Percentiles rank a stretch among this genome's conserved stretches.
Evolutionary conservation across 2,329 filamentous ascomycete species (phyloP).

Genomic region (Aspergillus novoparasiticus): DNA sequence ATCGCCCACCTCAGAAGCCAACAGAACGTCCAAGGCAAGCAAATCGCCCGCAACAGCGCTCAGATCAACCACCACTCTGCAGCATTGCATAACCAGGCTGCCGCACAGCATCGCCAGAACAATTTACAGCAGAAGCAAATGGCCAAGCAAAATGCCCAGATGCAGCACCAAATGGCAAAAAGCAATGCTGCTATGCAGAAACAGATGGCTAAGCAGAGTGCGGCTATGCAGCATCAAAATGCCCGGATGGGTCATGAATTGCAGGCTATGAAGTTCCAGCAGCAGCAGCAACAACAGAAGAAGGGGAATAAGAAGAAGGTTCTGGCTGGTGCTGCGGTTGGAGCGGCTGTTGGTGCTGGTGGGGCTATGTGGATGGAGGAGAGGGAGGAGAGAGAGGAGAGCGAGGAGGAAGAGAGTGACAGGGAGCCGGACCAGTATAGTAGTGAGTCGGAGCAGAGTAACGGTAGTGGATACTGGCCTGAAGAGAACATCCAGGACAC

Average conservation of each 20-base stretch:
- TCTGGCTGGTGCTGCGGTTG: neutral
- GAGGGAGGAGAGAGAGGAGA: neutral
- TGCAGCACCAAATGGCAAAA: neutral
- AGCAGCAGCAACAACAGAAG: neutral
- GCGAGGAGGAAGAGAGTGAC: neutral
- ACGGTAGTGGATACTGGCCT: neutral
- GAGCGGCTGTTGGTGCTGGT: neutral
- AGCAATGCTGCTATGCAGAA: neutral
- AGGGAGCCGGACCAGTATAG: neutral
- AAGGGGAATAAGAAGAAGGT: neutral
- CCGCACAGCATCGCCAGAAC: neutral
- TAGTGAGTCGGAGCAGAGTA: neutral
- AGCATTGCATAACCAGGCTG: neutral
- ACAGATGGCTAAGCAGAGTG: slow-evolving; percentile 1
- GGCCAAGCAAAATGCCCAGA: neutral
- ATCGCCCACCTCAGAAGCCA: neutral
- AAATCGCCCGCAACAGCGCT: slow-evolving; percentile 2
- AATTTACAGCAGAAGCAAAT: neutral
- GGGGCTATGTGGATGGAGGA: neutral
- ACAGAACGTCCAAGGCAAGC: neutral
- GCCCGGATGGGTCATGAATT: neutral
- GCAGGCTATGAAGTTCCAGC: neutral
- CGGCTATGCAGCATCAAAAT: neutral
- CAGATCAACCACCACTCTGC: slow-evolving; percentile 2
- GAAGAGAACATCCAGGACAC: neutral